Conservation (phyloP, 805 yeast species). For the Yamadazyma takamatsuzukensis region DNA sequence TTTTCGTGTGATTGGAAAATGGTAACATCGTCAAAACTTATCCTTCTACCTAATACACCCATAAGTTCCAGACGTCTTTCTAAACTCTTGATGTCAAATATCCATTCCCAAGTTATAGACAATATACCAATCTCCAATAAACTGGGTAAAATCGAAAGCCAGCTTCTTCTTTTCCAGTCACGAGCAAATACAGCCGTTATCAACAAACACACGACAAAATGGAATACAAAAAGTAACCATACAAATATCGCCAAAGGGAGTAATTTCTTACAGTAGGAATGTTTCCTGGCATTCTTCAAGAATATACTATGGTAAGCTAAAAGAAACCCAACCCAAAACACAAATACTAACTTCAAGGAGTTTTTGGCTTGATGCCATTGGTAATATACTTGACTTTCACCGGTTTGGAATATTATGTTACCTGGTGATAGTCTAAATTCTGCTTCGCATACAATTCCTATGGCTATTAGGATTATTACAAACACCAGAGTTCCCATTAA, state of each 20-base stretch:
- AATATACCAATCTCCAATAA: slow-evolving; percentile 47
- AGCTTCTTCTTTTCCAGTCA: slow-evolving; percentile 45
- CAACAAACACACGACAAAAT: slow-evolving; percentile 27
- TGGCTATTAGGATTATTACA: slow-evolving; percentile 3
- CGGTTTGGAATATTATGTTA: background rate
- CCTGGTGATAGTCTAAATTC: slow-evolving; percentile 1
- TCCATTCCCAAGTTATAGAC: slow-evolving; percentile 66
- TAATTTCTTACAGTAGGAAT: slow-evolving; percentile 44
- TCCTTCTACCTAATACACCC: slow-evolving; percentile 61
- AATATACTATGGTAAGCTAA: slow-evolving; percentile 36
- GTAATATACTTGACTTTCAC: slow-evolving; percentile 4
- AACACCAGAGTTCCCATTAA: slow-evolving; percentile 3
- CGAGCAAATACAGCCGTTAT: slow-evolving; percentile 21
- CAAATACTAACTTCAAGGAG: slow-evolving; percentile 25
- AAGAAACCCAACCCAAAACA: slow-evolving; percentile 27
- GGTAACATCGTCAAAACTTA: slow-evolving; percentile 43
- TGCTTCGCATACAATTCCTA: slow-evolving; percentile 7
- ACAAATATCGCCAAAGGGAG: slow-evolving; percentile 48
- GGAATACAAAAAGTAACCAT: slow-evolving; percentile 36
- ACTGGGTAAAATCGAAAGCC: slow-evolving; percentile 41
- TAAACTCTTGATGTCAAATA: slow-evolving; percentile 48
- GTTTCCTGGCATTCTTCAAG: slow-evolving; percentile 32
- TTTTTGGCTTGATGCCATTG: slow-evolving; percentile 21
- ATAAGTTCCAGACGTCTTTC: slow-evolving; percentile 49
- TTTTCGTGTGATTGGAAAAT: slow-evolving; percentile 7